phyloP scores from a whole-genome alignment of 2,329 filamentous ascomycete genomes.

The Verticillium klebahnii region DNA sequence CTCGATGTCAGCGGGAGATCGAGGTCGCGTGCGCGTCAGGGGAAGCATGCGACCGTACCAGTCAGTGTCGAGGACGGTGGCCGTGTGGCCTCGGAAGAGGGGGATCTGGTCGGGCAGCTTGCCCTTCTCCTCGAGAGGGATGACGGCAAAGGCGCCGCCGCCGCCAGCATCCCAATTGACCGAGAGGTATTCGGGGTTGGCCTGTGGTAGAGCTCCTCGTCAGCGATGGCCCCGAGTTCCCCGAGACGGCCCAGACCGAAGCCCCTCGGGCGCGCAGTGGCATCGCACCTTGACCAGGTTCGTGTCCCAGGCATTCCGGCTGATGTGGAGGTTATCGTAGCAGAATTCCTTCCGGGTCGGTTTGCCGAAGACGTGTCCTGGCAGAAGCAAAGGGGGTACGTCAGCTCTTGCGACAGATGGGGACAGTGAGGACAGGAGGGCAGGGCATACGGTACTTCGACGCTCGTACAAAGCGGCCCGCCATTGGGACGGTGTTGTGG shows the following conservation, averaged over 20 bases:
- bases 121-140: slow-evolving; percentile 83
- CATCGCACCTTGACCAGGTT: slow-evolving; percentile 86
- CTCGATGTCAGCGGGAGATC: slow-evolving; percentile 19
- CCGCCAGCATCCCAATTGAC: slow-evolving; percentile 99
- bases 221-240: slow-evolving; percentile 4
- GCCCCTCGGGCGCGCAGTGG: neutral
- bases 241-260: neutral
- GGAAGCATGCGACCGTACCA: slow-evolving; percentile 55
- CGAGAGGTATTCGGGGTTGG: slow-evolving; percentile 90
- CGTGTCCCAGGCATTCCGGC: slow-evolving; percentile 98
- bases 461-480: slow-evolving; percentile 62
- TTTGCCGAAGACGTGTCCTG: slow-evolving; percentile 98
- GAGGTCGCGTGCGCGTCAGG: neutral
- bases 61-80: slow-evolving; percentile 93
- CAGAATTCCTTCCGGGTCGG: slow-evolving; percentile 94
- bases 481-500: slow-evolving; percentile 36
- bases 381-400: slow-evolving; percentile 14
- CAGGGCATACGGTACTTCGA: slow-evolving; percentile 61
- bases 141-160: slow-evolving; percentile 93
- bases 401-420: slow-evolving; percentile 16
- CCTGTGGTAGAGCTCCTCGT: slow-evolving; percentile 45
- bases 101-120: slow-evolving; percentile 90
- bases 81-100: slow-evolving; percentile 93
- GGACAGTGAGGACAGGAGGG: neutral
- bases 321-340: slow-evolving; percentile 97